phyloP scores from a whole-genome alignment of 2,329 filamentous ascomycete species.

The Diplodia intermedia region DNA sequence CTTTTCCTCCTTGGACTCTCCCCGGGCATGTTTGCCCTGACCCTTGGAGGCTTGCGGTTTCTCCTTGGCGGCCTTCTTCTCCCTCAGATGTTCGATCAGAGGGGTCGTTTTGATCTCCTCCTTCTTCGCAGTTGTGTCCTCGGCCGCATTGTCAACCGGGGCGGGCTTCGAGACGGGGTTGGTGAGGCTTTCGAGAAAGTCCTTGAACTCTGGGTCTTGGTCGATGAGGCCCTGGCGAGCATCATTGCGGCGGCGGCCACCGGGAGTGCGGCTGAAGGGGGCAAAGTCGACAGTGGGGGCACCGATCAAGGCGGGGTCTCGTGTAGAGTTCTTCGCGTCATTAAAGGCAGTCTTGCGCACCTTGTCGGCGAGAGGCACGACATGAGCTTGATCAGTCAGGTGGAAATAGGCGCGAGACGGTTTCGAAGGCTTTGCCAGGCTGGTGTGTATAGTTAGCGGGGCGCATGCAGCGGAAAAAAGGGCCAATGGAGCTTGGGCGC shows the following conservation, averaged over 20 bases:
- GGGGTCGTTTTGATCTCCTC: conserved; percentile 82
- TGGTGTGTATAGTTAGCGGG: conserved; percentile 45
- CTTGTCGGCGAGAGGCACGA: conserved; percentile 70
- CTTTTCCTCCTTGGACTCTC: conserved; percentile 69
- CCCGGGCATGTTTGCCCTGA: conserved; percentile 60
- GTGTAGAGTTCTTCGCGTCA: conserved; percentile 79
- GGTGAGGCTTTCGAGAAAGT: conserved; percentile 86
- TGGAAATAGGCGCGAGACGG: conserved; percentile 85
- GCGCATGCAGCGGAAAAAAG: background rate
- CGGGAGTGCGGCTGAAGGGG: conserved; percentile 82
- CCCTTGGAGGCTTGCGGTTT: conserved; percentile 54
- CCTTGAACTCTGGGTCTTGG: conserved; percentile 93
- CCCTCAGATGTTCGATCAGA: conserved; percentile 84
- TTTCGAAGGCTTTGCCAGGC: conserved; percentile 82
- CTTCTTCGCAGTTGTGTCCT: conserved; percentile 57
- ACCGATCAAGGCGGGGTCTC: conserved; percentile 74
- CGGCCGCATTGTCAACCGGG: conserved; percentile 57
- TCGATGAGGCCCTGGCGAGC: conserved; percentile 93
- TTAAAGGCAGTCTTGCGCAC: conserved; percentile 76
- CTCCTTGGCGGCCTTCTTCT: conserved; percentile 83
- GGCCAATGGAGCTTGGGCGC: conserved; percentile 44
- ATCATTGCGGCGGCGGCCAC: conserved; percentile 76
- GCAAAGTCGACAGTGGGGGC: conserved; percentile 83
- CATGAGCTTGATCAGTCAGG: conserved; percentile 72
- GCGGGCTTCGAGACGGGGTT: conserved; percentile 69